Conservation (phyloP, 108 stramenopile species). For the Skeletonema grethae region DNA sequence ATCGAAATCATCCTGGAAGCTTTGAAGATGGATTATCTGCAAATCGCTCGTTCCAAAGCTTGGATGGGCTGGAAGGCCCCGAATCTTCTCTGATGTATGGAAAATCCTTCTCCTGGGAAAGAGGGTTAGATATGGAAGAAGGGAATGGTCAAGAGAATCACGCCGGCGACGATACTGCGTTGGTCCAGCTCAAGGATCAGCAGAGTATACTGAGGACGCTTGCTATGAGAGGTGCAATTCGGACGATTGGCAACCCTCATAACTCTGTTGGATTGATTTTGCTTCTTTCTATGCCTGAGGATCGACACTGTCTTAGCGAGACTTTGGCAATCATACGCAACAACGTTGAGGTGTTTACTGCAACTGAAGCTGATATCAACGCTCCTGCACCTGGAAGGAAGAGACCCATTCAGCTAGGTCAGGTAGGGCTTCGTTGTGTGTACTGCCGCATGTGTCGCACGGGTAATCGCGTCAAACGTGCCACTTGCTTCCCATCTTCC, state of each 20-base stretch:
- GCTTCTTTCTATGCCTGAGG: constrained; percentile 82
- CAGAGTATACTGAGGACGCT: constrained; percentile 40
- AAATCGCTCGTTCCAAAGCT: constrained; percentile 4
- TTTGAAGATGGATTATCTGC: constrained; percentile 3
- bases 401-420: constrained; percentile 79
- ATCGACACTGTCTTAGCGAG: constrained; percentile 84
- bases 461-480: constrained; percentile 86
- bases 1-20: neutral
- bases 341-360: constrained; percentile 89
- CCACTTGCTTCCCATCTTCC: constrained; percentile 88
- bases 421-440: constrained; percentile 88
- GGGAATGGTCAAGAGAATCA: neutral
- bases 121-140: neutral
- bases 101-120: constrained; percentile 10
- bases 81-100: neutral
- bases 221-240: constrained; percentile 37
- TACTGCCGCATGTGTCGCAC: constrained; percentile 74
- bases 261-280: constrained; percentile 34
- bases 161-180: neutral
- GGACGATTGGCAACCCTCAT: constrained; percentile 48
- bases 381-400: constrained; percentile 91
- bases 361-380: constrained; percentile 77
- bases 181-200: constrained; percentile 38
- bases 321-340: constrained; percentile 87
- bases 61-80: neutral